Evolutionary conservation across 805 yeast genomes (phyloP).

Genomic region (Barnettozyma pratensis): DNA sequence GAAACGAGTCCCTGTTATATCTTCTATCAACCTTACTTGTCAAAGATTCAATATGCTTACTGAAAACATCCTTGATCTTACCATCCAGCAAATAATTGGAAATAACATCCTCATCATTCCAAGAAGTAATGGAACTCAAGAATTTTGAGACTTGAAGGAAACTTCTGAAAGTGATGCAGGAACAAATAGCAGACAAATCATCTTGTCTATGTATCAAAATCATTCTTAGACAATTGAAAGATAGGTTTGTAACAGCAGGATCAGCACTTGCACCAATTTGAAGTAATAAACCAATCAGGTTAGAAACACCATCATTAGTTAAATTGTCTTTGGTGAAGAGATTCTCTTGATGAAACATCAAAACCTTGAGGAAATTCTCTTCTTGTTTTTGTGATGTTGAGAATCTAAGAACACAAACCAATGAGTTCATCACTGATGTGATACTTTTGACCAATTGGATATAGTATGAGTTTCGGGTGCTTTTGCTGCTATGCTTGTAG

Average conservation of each 20-base stretch:
- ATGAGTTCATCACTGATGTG: conserved; percentile 13
- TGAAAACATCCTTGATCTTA: conserved; percentile 15
- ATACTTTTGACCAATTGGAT: conserved; percentile 14
- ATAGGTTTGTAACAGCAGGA: conserved; percentile 12
- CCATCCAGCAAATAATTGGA: conserved; percentile 12
- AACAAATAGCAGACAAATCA: conserved; percentile 24
- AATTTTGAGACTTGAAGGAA: conserved; percentile 18
- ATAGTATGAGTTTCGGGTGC: conserved; percentile 12
- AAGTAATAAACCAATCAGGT: conserved; percentile 27
- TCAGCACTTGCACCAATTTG: conserved; percentile 14
- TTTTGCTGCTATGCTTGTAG: conserved; percentile 15
- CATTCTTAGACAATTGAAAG: conserved; percentile 29
- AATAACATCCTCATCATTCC: conserved; percentile 27
- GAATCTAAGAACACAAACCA: conserved; percentile 17
- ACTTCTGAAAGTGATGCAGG: conserved; percentile 23
- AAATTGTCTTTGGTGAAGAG: conserved; percentile 28
- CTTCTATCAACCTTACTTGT: conserved; percentile 21
- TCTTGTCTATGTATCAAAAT: conserved; percentile 28
- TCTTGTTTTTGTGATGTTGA: conserved; percentile 19
- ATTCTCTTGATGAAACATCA: conserved; percentile 29
- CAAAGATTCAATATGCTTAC: conserved; percentile 20
- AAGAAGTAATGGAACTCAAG: conserved; percentile 20
- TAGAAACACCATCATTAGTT: conserved; percentile 29
- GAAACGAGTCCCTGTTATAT: conserved; percentile 14
- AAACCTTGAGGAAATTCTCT: conserved; percentile 25